Evolutionary conservation across 306 rosid genomes (phyloP), one percentile per base, ranked within the genome.

Genomic region (Hippophae gyantsensis): DNA sequence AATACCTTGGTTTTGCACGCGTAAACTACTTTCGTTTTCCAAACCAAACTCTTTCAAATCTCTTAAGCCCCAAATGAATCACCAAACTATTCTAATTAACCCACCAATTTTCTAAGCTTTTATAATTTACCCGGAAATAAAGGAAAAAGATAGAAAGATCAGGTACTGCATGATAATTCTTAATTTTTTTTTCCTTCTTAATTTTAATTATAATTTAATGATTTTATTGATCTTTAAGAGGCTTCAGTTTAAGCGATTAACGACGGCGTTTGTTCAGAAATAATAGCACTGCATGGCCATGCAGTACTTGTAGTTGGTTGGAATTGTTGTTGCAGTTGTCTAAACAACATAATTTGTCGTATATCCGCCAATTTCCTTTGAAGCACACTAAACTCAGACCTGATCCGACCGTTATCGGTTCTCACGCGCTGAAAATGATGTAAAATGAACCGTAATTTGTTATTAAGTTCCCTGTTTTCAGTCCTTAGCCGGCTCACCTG

Each of bases 381-480:
- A 57, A 92, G 86, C 57, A 77, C 1, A 51, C 59, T 57, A 63
- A 59, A 72, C 61, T 92, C 95, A 54, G 78, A 74, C 56, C 64
- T 72, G 70, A 88, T 88, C 65, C 74, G 73, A 5, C 67, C 74
- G 76, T 82, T 92, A 63, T 84, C 85, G 25, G 85, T 78, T 61
- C 76, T 77, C 6, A 72, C 56, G 9, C 67, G 60, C 65, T 77
- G 77, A 43, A 38, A 47, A 41, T 86, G 81, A 50, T 68, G 63
- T 56, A 64, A 6, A 42, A 78, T 47, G 41, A 76, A 68, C 59
- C 79, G 80, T 75, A 88, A 69, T 43, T 76, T 74, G 74, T 69
- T 88, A 42, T 73, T 75, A 10, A 88, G 70, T 62, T 82, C 97
- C 43, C 79, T 86, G 79, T 92, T 92, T 65, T 84, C 82, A 32